Evolutionary conservation across 257 asterid species (phyloP).

Genomic region (Salvia splendens): DNA sequence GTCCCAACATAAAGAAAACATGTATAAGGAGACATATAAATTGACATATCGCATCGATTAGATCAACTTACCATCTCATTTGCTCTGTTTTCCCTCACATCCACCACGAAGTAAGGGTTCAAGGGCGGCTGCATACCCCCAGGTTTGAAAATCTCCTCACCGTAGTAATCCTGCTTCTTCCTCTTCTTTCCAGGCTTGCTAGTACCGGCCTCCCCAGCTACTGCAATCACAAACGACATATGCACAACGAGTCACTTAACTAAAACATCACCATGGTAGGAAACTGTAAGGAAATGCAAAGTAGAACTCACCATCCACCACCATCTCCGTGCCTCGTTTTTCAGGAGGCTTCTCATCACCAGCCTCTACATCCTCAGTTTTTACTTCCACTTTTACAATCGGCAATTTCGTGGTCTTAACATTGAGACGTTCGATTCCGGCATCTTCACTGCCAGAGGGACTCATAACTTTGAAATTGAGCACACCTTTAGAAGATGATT

Average conservation of each 20-base stretch:
- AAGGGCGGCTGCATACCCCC: constrained; percentile 22
- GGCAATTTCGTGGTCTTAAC: not conserved
- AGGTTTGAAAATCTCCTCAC: constrained; percentile 30
- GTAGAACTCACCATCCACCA: constrained; percentile 8
- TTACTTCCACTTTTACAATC: not conserved
- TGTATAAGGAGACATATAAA: too few relatives aligned
- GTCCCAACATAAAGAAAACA: not conserved
- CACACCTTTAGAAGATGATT: constrained; percentile 6
- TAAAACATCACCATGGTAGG: not conserved
- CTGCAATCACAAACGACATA: not conserved
- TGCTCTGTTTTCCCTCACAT: not conserved
- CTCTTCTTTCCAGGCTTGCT: not conserved
- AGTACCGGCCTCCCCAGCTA: not conserved
- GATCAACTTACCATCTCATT: constrained; percentile 3
- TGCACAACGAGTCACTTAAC: not conserved
- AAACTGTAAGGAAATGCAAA: not conserved
- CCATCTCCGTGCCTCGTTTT: not conserved
- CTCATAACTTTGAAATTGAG: constrained; percentile 30
- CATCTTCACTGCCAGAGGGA: constrained; percentile 1
- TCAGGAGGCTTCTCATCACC: not conserved
- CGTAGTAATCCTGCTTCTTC: constrained; percentile 24
- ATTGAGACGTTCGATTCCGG: not conserved
- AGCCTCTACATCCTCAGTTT: not conserved
- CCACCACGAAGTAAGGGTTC: constrained; percentile 30
- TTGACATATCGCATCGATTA: not conserved